These are phyloP conservation scores for Lachnellula suecica DNA, from an alignment of 2,329 filamentous ascomycete species.

Conservation along the genomic window DNA sequence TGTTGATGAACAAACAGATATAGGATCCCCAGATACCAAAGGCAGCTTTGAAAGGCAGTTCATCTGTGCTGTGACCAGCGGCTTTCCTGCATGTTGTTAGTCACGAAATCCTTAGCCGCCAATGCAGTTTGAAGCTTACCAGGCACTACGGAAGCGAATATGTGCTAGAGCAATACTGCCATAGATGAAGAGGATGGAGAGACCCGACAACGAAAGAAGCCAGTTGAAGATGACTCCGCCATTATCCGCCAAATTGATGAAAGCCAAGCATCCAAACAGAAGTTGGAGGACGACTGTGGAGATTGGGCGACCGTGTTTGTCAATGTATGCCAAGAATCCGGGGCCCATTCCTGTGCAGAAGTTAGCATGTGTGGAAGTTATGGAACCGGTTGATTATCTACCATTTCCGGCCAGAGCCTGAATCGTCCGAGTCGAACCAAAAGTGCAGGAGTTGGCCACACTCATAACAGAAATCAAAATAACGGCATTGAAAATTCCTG, in stretches of 20 bases:
- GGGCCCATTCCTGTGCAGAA: constrained; percentile 49
- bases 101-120: too few relatives aligned
- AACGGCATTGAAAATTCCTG: constrained; percentile 58
- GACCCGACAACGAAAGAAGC: constrained; percentile 63
- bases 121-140: too few relatives aligned
- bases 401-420: constrained; percentile 56
- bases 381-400: too few relatives aligned
- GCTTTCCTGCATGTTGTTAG: constrained; percentile 20
- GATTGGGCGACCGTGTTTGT: constrained; percentile 56
- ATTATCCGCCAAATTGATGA: constrained; percentile 40
- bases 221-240: constrained; percentile 55
- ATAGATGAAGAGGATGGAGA: constrained; percentile 62
- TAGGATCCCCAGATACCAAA: constrained; percentile 63
- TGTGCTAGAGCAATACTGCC: constrained; percentile 64
- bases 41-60: constrained; percentile 61
- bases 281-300: constrained; percentile 41
- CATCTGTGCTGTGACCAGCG: constrained; percentile 60
- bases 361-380: background rate
- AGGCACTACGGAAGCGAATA: constrained; percentile 65
- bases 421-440: constrained; percentile 58
- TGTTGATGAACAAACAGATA: constrained; percentile 56
- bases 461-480: constrained; percentile 59
- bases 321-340: constrained; percentile 55
- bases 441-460: constrained; percentile 58
- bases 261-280: constrained; percentile 44